Evolutionary conservation across 208 protist genomes (phyloP).

Genomic region (Trypanosoma brucei): DNA sequence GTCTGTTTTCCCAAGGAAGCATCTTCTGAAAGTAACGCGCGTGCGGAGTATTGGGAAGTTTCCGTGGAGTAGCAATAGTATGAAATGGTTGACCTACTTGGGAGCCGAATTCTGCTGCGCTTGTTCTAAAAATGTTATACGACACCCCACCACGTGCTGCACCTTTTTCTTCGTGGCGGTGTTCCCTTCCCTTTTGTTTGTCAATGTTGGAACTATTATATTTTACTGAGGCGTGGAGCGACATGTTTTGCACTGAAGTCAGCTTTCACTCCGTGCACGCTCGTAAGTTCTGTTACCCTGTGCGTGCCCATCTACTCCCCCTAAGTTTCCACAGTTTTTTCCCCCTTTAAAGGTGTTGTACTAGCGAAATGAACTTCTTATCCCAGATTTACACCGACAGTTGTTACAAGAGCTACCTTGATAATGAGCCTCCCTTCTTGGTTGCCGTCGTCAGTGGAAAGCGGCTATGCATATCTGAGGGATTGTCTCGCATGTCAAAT

Average conservation of each 20-base stretch:
- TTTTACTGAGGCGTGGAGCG: too few relatives aligned
- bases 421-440: slow-evolving; percentile 33
- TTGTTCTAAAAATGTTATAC: background rate
- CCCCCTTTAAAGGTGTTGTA: slow-evolving; percentile 1
- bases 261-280: slow-evolving; percentile 17
- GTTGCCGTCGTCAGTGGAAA: slow-evolving; percentile 25
- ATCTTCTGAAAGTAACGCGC: too few relatives aligned
- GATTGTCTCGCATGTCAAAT: slow-evolving; percentile 12
- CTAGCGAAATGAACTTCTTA: slow-evolving; percentile 40
- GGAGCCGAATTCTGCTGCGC: background rate
- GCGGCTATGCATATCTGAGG: slow-evolving; percentile 25
- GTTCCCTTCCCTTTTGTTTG: slow-evolving; percentile 16
- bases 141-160: background rate
- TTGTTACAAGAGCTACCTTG: slow-evolving; percentile 31
- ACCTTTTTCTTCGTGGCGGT: background rate
- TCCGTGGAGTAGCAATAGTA: background rate
- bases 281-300: background rate
- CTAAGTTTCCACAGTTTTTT: background rate
- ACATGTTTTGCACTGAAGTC: too few relatives aligned
- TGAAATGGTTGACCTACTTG: background rate
- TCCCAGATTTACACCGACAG: slow-evolving; percentile 32
- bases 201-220: background rate
- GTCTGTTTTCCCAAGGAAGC: too few relatives aligned
- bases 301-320: background rate
- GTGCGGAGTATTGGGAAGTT: background rate